Percentiles rank a stretch among this genome's conserved stretches.
These are phyloP conservation scores for Ananas comosus DNA, from an alignment of 176 grass and related monocot species.

Conservation along the genomic window DNA sequence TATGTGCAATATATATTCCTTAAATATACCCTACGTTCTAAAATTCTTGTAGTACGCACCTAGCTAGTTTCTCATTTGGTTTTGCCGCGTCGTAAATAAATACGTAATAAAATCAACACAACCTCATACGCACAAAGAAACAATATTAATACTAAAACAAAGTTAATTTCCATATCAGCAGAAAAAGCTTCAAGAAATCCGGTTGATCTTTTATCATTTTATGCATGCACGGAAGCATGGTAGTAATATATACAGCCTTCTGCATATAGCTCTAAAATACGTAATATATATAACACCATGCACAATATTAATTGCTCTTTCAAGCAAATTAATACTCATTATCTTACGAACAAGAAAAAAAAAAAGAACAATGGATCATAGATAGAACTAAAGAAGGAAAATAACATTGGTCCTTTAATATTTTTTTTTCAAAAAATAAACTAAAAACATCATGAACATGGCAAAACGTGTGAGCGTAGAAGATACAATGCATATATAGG, in stretches of 20 bases:
- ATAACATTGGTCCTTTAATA: not conserved
- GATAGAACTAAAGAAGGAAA: not conserved
- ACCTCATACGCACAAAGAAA: not conserved
- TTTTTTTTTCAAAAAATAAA: too few relatives aligned
- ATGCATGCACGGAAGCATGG: not conserved
- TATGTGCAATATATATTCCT: not conserved
- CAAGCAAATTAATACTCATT: too few relatives aligned
- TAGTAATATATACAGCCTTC: too few relatives aligned
- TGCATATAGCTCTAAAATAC: too few relatives aligned
- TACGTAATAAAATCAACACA: too few relatives aligned
- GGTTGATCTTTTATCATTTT: not conserved
- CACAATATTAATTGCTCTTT: too few relatives aligned
- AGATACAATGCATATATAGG: not conserved
- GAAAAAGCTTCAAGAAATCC: not conserved
- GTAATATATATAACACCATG: too few relatives aligned
- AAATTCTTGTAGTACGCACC: too few relatives aligned
- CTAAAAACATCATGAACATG: not conserved
- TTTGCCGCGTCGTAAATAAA: too few relatives aligned
- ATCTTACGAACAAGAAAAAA: not conserved
- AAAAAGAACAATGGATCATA: not conserved
- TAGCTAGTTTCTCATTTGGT: too few relatives aligned
- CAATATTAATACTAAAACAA: not conserved
- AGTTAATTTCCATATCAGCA: not conserved
- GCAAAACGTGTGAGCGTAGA: not conserved
- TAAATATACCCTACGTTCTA: too few relatives aligned